Base-by-base conservation (phyloP, 108 stramenopile genomes). In the Nitzschia sp. region DNA sequence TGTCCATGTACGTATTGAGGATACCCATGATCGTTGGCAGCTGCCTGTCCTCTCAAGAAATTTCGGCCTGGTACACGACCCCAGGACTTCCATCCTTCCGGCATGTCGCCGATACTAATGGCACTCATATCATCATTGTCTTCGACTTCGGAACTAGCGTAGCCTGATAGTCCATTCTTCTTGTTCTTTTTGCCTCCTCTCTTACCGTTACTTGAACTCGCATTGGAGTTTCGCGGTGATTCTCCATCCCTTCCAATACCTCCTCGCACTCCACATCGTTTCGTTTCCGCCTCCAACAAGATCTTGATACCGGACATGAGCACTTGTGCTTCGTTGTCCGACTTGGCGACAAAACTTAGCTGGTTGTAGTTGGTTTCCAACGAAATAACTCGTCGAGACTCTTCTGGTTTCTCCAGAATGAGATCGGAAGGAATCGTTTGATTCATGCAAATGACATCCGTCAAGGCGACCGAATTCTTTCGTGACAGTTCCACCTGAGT, bases 391-490 rank as follows among this genome's bases (percentile, higher is more conserved):
- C 89, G 79, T 30, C 85, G 65, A 58, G 81, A 80, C 54, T 89
- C 90, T 26, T 73, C 83, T 36, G 82, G 64, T 63, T 88, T 87
- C 48, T 78, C 79, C 47, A 88, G 80, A 21, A 71, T 72, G 16
- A 89, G 32, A 31, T 52, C 63, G 22, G 52, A 23, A 23, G 25
- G 45, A 5, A 58, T 13, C 13, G 63, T 67, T 72, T 84, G 81
- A 25, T 85, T 71, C 45, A 92, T 63, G 3, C 64, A 45, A 3
- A 85, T 78, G 2, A 89, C 81, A 63, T 93, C 92, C 13, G 89
- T 85, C 62, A 93, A 54, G 19, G 85, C 82, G 48, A 90, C 75
- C 0, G 92, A 93, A 48, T 89, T 73, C 53, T 87, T 90, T n/a
- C 76, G 72, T 13, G 92, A 93, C 19, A 93, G 66, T 32, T 85